Conservation (phyloP, 768 basidiomycete species). For the Harrya chromipes region DNA sequence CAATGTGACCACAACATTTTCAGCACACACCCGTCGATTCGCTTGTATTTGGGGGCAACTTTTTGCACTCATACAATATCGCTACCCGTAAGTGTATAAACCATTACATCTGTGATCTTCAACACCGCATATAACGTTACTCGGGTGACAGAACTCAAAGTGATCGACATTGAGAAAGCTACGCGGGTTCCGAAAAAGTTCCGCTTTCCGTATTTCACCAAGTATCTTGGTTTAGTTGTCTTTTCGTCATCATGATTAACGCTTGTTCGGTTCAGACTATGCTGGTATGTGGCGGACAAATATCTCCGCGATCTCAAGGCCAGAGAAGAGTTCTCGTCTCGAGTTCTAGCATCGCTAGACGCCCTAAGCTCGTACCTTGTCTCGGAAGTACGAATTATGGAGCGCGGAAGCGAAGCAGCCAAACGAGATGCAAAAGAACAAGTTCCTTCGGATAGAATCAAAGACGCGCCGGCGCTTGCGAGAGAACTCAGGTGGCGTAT, state of each 20-base stretch:
- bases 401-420: slow-evolving; percentile 64
- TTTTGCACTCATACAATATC: slow-evolving; percentile 90
- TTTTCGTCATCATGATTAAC: slow-evolving; percentile 5
- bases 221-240: slow-evolving; percentile 41
- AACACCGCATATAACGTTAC: slow-evolving; percentile 11
- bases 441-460: slow-evolving; percentile 76
- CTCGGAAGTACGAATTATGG: slow-evolving; percentile 67
- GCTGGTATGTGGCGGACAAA: slow-evolving; percentile 88
- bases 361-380: slow-evolving; percentile 78
- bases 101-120: too few species aligned
- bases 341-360: slow-evolving; percentile 69
- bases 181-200: slow-evolving; percentile 94
- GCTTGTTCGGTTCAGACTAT: slow-evolving; percentile 49
- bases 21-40: slow-evolving; percentile 91
- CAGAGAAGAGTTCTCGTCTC: slow-evolving; percentile 47
- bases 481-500: slow-evolving; percentile 86
- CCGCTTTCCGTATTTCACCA: slow-evolving; percentile 78
- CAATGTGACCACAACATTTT: slow-evolving; percentile 3
- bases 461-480: slow-evolving; percentile 77
- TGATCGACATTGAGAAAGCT: slow-evolving; percentile 87
- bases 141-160: slow-evolving; percentile 63
- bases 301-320: slow-evolving; percentile 70
- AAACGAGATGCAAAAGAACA: slow-evolving; percentile 80
- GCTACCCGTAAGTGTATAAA: slow-evolving; percentile 62
- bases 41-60: slow-evolving; percentile 96